Evolutionary conservation across 2,329 filamentous ascomycete species (phyloP), one percentile per base, ranked within the genome.

Genomic region (Raffaelea albimanens): DNA sequence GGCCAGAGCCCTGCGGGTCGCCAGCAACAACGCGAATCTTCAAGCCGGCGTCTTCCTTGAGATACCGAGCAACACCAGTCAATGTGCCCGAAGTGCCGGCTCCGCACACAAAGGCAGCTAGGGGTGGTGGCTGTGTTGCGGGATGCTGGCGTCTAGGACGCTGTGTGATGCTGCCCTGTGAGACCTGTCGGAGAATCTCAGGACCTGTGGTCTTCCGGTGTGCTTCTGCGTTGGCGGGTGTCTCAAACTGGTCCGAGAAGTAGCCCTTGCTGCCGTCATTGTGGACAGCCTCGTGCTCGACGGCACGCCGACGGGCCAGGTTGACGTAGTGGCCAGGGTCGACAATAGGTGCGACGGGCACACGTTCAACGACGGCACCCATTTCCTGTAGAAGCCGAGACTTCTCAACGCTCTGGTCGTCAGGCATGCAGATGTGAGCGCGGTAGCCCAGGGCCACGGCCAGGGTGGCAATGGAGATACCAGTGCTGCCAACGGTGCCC

Each of bases 201-300:
- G 91, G 93, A 0, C 93, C 93, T 0, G 93, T 98, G 14, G 80
- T 78, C 19, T 75, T 70, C 57, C 83, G 81, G 67, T 98, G 93
- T 1, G 93, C 90, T 41, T 76, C 73, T 76, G 85, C 95, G 66
- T 98, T 98, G 29, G 89, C 87, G 44, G 80, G 72, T 22, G 85
- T 91, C 68, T 98, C 93, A 61, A 98, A 98, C 62, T 98, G 93
- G 63, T 98, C 87, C 1, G 91, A 89, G 62, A 97, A 98, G 67
- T 95, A 90, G 20, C 93, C 93, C 44, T 78, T 73, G 54, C 88
- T 91, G 33, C 71, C 73, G 56, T 79, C 78, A 13, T 64, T 58
- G 43, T 56, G 52, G 9, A 71, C 68, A 0, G 63, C 67, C 1
- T 83, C 86, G 61, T 97, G 90, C 56, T 88, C 82, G 45, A 66